Base-by-base conservation (phyloP, 768 basidiomycete species). In the Plicaturopsis crispa region DNA sequence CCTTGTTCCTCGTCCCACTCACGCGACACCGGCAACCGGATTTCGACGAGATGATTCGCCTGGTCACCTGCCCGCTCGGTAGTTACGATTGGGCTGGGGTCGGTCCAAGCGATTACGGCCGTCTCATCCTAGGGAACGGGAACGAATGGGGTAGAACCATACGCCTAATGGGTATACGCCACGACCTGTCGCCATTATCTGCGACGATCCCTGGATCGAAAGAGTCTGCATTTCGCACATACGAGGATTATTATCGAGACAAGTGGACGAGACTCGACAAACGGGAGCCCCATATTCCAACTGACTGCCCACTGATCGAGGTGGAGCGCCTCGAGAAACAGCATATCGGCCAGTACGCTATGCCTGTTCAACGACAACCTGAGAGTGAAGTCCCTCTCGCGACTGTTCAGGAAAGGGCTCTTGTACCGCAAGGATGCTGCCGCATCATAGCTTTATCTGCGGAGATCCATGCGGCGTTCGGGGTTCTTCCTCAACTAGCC, bases 1-100 rank as follows among this genome's bases (percentile, higher is more conserved):
- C 74, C 40, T 69, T 78, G 42, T 85, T 76, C 54, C 59, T 91
- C 24, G 73, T 84, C 17, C 86, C 83, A 4, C 57, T 91, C 34
- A 66, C 62, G n/a, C 50, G 55, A 30, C 57, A 66, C 20, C 52
- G 57, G 14, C 61, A 66, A 31, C 69, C 78, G 18, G 80, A 90
- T 60, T 84, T 74, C 40, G 51, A 60, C 10, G 66, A 65, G 0
- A 80, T 89, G 47, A 53, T 70, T 20, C 51, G 52, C 6, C 57
- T 80, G 7, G 54, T 84, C 34, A 41, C 58, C 4, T 58, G 72
- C 33, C 76, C 75, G 1, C 56, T 51, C 8, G 80, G 81, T 8
- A 63, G 52, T 14, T 53, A 55, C 18, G 67, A 84, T 48, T 86
- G 83, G 84, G 60, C 58, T 13, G 51, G 46, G 33, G 55, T 86